Evolutionary conservation across 768 basidiomycete genomes (phyloP), one percentile per base, ranked within the genome.

Genomic region (Wakefieldia striispora): DNA sequence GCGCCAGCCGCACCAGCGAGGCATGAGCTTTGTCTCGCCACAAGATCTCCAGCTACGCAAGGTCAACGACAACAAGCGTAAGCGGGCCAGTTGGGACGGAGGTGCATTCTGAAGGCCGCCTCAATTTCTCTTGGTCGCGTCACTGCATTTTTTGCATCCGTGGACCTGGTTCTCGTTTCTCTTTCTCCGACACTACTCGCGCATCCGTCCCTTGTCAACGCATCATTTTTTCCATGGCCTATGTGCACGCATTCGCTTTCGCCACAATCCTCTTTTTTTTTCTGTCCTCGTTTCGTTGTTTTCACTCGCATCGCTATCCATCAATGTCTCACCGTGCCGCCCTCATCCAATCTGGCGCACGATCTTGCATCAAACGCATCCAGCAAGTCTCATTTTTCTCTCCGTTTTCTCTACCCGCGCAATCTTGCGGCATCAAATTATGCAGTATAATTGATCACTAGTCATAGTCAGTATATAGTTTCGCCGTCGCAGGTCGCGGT

Each of bases 11-110:
- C 62, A 81, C 49, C 78, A 79, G 33, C 74, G 79, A 17, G 78
- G 75, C 0, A 75, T 72, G 67, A 79, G 77, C 51, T 79, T 73
- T 19, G 75, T 80, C 38, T 77, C 76, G 14, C 79, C 79, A 26
- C 74, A 80, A 50, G 79, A 81, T 52, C 59, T 81, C 44, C 64
- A 79, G 45, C 45, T 80, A 53, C 73, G 72, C 63, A 74, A 71
- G 57, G 70, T 66, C 9, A 75, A 51, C 48, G 79, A 81, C 45
- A 77, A 80, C 55, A 81, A 81, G 63, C 70, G 79, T 51, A 81
- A 81, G 68, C 70, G 79, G 52, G 75, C 77, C 33, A 81, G 80
- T 54, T 81, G 79, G 79, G 79, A 81, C 53, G 80, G 79, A 13
- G 69, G 68, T 17, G 62, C 61, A 17, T 68, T 68, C 31, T 72